phyloP scores from a whole-genome alignment of 495 filamentous ascomycete species.

The Hypoxylon lenormandii region DNA sequence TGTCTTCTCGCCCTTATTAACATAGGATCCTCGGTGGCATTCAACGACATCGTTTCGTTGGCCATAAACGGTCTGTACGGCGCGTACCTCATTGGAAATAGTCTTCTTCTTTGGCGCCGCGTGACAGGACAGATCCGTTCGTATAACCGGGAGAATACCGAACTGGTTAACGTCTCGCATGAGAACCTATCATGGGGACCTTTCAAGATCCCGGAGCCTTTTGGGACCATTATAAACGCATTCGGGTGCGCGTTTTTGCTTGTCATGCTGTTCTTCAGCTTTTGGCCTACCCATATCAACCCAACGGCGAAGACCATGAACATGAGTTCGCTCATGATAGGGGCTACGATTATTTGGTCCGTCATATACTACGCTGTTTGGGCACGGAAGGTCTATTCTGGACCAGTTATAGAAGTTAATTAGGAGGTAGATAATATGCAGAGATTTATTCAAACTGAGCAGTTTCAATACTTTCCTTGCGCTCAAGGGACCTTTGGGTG shows the following conservation, averaged over 20 bases:
- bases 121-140: constrained; percentile 33
- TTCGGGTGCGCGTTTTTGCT: constrained; percentile 34
- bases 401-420: constrained; percentile 55
- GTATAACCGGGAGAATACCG: constrained; percentile 11
- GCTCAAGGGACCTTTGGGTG: background rate
- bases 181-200: constrained; percentile 41
- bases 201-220: constrained; percentile 27
- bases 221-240: constrained; percentile 39
- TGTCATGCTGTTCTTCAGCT: constrained; percentile 57
- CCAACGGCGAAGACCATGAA: constrained; percentile 58
- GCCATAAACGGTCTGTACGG: constrained; percentile 56
- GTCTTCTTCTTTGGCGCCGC: constrained; percentile 57
- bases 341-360: constrained; percentile 59
- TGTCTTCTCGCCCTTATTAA: constrained; percentile 65
- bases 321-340: constrained; percentile 58
- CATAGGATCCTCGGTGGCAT: constrained; percentile 61
- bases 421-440: constrained; percentile 4
- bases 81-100: constrained; percentile 60
- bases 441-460: background rate
- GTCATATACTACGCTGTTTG: constrained; percentile 58
- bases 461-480: background rate
- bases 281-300: constrained; percentile 58
- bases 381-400: constrained; percentile 58
- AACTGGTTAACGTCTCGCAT: constrained; percentile 8
- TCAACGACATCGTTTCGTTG: constrained; percentile 63